Evolutionary conservation across 345 rosid species (phyloP).

Genomic region (Clarkia xantiana): DNA sequence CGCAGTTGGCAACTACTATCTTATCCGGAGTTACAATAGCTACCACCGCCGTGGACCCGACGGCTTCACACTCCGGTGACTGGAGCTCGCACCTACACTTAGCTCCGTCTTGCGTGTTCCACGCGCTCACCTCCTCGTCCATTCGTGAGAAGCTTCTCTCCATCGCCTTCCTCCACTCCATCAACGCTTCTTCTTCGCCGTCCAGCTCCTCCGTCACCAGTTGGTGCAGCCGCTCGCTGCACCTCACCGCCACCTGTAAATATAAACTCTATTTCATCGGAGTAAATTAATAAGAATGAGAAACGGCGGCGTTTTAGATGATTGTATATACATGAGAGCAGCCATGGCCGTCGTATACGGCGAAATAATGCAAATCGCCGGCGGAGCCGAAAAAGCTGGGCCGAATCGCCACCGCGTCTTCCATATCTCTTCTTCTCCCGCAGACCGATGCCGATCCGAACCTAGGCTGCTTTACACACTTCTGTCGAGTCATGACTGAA

Average conservation of each 20-base stretch:
- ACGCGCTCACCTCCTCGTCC: conserved; percentile 26
- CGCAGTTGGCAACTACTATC: conserved; percentile 64
- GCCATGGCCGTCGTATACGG: conserved; percentile 36
- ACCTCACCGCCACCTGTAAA: conserved; percentile 24
- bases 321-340: conserved; percentile 31
- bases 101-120: not conserved
- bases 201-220: conserved; percentile 23
- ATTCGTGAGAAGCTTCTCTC: conserved; percentile 25
- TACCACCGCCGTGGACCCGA: conserved; percentile 81
- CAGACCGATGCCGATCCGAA: conserved; percentile 64
- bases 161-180: conserved; percentile 25
- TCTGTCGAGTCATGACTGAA: conserved; percentile 1
- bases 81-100: conserved; percentile 31
- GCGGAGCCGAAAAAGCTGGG: conserved; percentile 28
- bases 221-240: conserved; percentile 30
- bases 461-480: conserved; percentile 23
- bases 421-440: conserved; percentile 83
- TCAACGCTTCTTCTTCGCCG: not conserved
- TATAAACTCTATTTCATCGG: not conserved
- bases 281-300: no score
- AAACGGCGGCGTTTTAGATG: not conserved
- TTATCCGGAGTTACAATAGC: conserved; percentile 49
- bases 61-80: conserved; percentile 37
- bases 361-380: conserved; percentile 42
- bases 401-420: conserved; percentile 53